Base-by-base conservation (phyloP, 306 rosid genomes). In the Casuarina glauca region DNA sequence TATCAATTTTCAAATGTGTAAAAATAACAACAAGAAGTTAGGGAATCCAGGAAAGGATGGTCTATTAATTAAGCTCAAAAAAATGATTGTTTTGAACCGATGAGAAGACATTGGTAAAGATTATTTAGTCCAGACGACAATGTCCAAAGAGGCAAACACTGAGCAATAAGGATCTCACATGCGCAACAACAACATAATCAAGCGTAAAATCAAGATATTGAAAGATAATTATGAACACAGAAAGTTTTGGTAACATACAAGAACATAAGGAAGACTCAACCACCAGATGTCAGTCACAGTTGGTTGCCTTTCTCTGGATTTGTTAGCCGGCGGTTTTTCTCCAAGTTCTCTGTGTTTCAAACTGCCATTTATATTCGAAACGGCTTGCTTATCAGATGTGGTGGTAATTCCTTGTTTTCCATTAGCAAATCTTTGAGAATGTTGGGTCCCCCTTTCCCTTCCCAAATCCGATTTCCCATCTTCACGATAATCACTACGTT, bases 231-330 rank as follows among this genome's bases (percentile, higher is more conserved):
- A 46, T 53, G 35, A 68, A 67, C 52, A 48, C 10, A 2, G 38
- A 41, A n/a, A 57, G 72, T 53, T 42, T 72, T 4, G 39, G 46
- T 36, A 13, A 87, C 97, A 38, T 84, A 95, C 98, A n/a, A 92
- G 87, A 87, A 90, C 97, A 80, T 86, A 89, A 79, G 87, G 91
- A 77, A 95, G 97, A 20, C 83, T 85, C 86, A 57, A 79, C 98
- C 97, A 92, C 97, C 97, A 91, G 42, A 70, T 66, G 86, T 82
- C 92, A 61, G 81, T 81, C 62, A 60, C 82, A 36, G 67, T 82
- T 72, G 86, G 77, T 82, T 74, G 84, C 76, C 83, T 84, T 69
- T 49, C 79, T 69, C 78, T 43, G 70, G 69, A 72, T 43, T 77
- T 78, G 57, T 58, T 69, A 57, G 79, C 86, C 38, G 69, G 70